These are phyloP conservation scores for Penicillium soppii DNA, from an alignment of 495 filamentous ascomycete genomes.

Conservation along the genomic window DNA sequence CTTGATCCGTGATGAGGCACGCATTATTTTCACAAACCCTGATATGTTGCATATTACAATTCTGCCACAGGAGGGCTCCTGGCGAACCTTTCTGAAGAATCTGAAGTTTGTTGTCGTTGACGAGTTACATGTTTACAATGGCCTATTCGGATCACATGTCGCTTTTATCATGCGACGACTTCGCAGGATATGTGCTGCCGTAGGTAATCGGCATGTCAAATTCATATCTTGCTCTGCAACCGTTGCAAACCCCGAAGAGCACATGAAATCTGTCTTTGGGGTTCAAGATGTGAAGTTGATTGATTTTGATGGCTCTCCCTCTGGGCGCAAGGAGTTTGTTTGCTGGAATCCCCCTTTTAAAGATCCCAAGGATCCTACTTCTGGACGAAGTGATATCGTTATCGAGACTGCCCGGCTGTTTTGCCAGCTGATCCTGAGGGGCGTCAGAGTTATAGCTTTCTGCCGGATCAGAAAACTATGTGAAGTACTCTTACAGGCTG, in stretches of 20 bases:
- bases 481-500: slow-evolving; percentile 78
- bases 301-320: slow-evolving; percentile 91
- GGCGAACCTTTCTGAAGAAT: slow-evolving; percentile 86
- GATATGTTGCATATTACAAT: slow-evolving; percentile 98
- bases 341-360: slow-evolving; percentile 99
- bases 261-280: slow-evolving; percentile 95
- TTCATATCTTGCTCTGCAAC: slow-evolving; percentile 98
- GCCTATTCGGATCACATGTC: slow-evolving; percentile 89
- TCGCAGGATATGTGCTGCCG: slow-evolving; percentile 82
- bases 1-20: slow-evolving; percentile 78
- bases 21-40: slow-evolving; percentile 97
- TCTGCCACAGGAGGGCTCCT: slow-evolving; percentile 84
- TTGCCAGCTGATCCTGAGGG: slow-evolving; percentile 83
- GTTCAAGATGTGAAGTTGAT: slow-evolving; percentile 73
- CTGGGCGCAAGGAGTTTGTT: slow-evolving; percentile 90
- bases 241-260: slow-evolving; percentile 87
- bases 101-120: slow-evolving; percentile 86
- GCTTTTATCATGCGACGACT: slow-evolving; percentile 93
- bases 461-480: slow-evolving; percentile 84
- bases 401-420: slow-evolving; percentile 85
- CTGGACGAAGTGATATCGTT: slow-evolving; percentile 79
- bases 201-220: slow-evolving; percentile 84
- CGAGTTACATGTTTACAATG: slow-evolving; percentile 96
- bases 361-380: slow-evolving; percentile 82
- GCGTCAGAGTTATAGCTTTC: slow-evolving; percentile 92